Conservation (phyloP, 164 flowering plant genomes). For the Buxus sempervirens region DNA sequence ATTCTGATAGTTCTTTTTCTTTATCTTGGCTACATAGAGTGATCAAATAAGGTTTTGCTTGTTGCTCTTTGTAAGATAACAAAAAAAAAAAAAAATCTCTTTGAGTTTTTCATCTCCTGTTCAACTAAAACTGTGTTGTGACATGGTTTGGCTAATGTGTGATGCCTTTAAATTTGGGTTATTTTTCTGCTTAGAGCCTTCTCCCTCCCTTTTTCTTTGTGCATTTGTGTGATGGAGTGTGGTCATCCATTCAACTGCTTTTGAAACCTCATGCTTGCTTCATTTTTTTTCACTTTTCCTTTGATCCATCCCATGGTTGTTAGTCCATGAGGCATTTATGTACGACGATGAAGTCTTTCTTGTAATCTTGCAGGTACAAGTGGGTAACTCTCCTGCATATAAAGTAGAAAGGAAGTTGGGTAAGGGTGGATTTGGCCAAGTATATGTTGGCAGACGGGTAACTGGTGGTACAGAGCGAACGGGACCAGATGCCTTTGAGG, state of each 20-base stretch:
- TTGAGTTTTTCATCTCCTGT: too few relatives aligned
- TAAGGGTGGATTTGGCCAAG: constrained; percentile 98
- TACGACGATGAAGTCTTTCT: background rate
- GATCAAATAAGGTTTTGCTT: background rate
- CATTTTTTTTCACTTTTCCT: background rate
- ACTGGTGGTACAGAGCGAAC: constrained; percentile 70
- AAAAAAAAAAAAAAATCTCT: too few relatives aligned
- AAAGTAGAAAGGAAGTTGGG: constrained; percentile 81
- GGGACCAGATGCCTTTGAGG: constrained; percentile 87
- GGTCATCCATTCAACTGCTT: too few relatives aligned
- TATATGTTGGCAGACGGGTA: constrained; percentile 74
- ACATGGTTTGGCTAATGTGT: too few relatives aligned
- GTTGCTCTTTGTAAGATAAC: background rate
- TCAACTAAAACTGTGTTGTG: too few relatives aligned
- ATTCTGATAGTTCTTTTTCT: background rate
- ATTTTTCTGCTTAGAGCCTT: too few relatives aligned
- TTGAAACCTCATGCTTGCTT: too few relatives aligned
- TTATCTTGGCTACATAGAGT: background rate
- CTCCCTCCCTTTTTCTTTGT: too few relatives aligned
- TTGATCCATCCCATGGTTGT: background rate
- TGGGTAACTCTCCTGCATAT: constrained; percentile 76
- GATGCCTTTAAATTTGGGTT: too few relatives aligned
- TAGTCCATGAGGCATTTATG: background rate
- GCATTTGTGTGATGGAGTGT: too few relatives aligned
- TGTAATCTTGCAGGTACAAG: constrained; percentile 64